Base-by-base conservation (phyloP, 2,329 filamentous ascomycete genomes). In the Tolypocladium cylindrosporum region DNA sequence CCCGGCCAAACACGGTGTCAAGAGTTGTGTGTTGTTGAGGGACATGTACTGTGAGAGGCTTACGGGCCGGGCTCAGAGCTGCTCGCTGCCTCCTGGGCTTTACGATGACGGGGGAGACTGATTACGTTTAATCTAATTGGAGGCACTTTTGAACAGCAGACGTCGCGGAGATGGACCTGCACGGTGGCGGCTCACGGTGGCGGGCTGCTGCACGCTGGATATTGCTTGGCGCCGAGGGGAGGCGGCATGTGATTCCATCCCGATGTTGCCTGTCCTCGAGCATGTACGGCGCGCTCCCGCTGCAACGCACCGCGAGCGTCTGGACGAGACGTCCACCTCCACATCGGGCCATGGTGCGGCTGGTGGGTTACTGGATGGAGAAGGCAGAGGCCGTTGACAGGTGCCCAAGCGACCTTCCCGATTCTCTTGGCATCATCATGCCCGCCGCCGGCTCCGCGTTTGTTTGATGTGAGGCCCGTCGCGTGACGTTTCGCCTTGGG, bases 1-100 rank as follows among this genome's bases (percentile, higher is more conserved):
- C 60, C 62, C 61, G 53, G 51, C 56, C 43, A 54, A 60, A 55
- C 36, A 52, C 19, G 36, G 36, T 40, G 21, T 21, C 7, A 11
- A 8, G 21, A 10, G 6, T 34, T n/a, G 6, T 48, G 45, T n/a
- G 11, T 6, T 4, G 19, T 40, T 8, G 39, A 41, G 8, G 39
- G 39, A 11, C 27, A 34, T 11, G 48, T 31, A 4, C 31, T 11
- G 48, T 13, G 31, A 36, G 19, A 51, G 48, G 31, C 45, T 19
- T 11, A 14, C 27, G 0, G 16, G 39, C 14, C 6, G 39, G 16
- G 14, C 14, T 7, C 19, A 9, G 16, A n/a, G 27, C 45, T 51
- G 27, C 31, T 27, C 27, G 27, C 9, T 9, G 16, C 8, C 19
- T 27, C 2, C 1, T 14, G 48, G 48, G n/a, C 34, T n/a, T 19